Evolutionary conservation across 352 stramenopile species (phyloP), one percentile per base, ranked within the genome.

Genomic region (Globisporangium yorkense): DNA sequence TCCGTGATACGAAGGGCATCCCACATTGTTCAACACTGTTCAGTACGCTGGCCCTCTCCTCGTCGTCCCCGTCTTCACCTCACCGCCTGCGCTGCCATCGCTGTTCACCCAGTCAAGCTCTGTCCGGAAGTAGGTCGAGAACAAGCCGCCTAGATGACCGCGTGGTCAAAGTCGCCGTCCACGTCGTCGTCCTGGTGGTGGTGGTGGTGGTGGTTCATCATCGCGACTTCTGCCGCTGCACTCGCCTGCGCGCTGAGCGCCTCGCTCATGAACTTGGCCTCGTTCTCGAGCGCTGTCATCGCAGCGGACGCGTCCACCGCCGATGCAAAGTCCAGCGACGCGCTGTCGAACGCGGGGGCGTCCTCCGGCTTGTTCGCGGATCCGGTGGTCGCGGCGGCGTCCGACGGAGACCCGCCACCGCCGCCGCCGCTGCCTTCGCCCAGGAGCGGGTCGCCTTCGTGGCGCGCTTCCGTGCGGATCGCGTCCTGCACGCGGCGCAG

Each of bases 401-500:
- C 24, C 24, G 24, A 27, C 24, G 24, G 24, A 12, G 15, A 16
- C 3, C 27, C 6, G 24, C 18, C 37, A 10, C 20, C 27, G 10
- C 12, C 16, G 48, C 2, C 51, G 35, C 10, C 50, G 35, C 9
- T 5, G 31, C 39, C n/a, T 3, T 44, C 16, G 50, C 31, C n/a
- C 50, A 53, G 2, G 5, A 39, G 18, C 3, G 54, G 31, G 16
- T 52, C 54, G 20, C 43, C 10, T 7, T 62, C 58, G 24, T 72
- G 66, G 16, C 74, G 71, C 0, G 65, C 67, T 51, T 84, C 75
- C 27, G 74, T 70, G 47, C 67, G 75, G 47, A 90, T 85, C 16
- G 78, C 72, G 54, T 88, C 77, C 39, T 90, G 74, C 29, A 90
- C 77, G 40, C 78, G 73, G 43, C 75, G 77, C 52, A 87, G 69